These are phyloP conservation scores for Xylaria sp. DNA, from an alignment of 2,329 filamentous ascomycete genomes.

Conservation along the genomic window DNA sequence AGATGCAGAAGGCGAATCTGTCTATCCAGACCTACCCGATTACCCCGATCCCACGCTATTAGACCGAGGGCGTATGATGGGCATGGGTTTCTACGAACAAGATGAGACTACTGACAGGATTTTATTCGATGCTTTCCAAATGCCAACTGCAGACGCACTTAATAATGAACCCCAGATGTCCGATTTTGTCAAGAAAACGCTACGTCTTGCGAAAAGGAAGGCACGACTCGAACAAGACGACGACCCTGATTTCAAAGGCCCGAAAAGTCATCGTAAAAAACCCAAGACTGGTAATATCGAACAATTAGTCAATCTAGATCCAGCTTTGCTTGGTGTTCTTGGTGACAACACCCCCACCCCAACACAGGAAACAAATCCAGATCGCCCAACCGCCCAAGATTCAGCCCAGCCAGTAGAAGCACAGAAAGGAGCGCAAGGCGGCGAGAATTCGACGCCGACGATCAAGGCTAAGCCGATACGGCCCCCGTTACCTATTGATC, in stretches of 20 bases:
- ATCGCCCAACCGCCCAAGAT: constrained; percentile 36
- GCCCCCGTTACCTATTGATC: constrained; percentile 52
- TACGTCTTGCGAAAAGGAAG: constrained; percentile 64
- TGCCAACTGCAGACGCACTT: constrained; percentile 60
- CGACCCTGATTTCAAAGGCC: constrained; percentile 64
- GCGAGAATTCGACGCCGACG: constrained; percentile 26
- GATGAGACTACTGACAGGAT: constrained; percentile 68
- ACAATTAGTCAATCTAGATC: constrained; percentile 62
- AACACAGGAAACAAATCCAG: constrained; percentile 30
- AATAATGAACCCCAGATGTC: constrained; percentile 60
- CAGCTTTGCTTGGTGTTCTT: constrained; percentile 59
- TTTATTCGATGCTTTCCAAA: constrained; percentile 69
- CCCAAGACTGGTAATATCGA: constrained; percentile 52
- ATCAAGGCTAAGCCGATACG: constrained; percentile 39
- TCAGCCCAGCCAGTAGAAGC: constrained; percentile 17
- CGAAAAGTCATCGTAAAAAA: constrained; percentile 59
- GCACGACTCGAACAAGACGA: constrained; percentile 64
- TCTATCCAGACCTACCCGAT: constrained; percentile 47
- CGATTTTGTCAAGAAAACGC: constrained; percentile 66
- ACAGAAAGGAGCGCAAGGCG: constrained; percentile 38
- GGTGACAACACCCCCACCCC: constrained; percentile 45
- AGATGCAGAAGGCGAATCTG: constrained; percentile 44
- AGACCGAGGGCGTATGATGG: constrained; percentile 62
- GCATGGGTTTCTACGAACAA: constrained; percentile 71
- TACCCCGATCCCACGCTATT: constrained; percentile 62